Conservation (phyloP, 2,329 filamentous ascomycete species). For the Ophiostoma sp. region DNA sequence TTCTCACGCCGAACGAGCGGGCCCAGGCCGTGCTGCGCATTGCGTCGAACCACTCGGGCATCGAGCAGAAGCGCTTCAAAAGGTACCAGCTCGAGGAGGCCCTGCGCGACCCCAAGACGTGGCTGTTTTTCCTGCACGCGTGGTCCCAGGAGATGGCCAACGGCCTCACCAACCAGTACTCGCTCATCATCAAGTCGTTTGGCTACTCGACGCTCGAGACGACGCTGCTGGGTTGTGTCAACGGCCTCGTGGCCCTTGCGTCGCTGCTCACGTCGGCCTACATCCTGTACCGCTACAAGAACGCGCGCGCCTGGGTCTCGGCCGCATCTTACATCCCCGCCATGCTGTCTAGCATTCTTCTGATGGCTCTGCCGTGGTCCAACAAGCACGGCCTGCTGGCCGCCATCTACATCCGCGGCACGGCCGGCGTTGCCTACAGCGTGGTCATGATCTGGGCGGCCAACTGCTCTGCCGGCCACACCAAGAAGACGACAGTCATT, state of each 20-base stretch:
- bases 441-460: slow-evolving; percentile 41
- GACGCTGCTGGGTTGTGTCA: slow-evolving; percentile 23
- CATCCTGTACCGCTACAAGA: slow-evolving; percentile 18
- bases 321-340: slow-evolving; percentile 16
- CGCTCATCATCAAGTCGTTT: slow-evolving; percentile 26
- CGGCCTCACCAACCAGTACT: slow-evolving; percentile 26
- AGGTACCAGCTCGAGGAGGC: slow-evolving; percentile 25
- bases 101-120: slow-evolving; percentile 27
- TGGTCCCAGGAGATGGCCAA: slow-evolving; percentile 26
- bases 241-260: slow-evolving; percentile 21
- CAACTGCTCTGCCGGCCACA: slow-evolving; percentile 51
- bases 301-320: slow-evolving; percentile 21
- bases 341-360: slow-evolving; percentile 19
- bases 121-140: slow-evolving; percentile 27
- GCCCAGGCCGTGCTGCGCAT: slow-evolving; percentile 33
- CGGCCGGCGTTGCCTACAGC: slow-evolving; percentile 21
- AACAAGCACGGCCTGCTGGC: slow-evolving; percentile 18
- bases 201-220: slow-evolving; percentile 19
- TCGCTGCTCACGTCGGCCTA: slow-evolving; percentile 16
- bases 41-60: slow-evolving; percentile 37
- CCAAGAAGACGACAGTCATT: slow-evolving; percentile 60
- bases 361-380: slow-evolving; percentile 20
- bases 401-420: slow-evolving; percentile 22
- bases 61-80: slow-evolving; percentile 25
- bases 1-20: slow-evolving; percentile 32